Conservation (phyloP, 2,329 filamentous ascomycete genomes). For the Simplicillium aogashimaense region DNA sequence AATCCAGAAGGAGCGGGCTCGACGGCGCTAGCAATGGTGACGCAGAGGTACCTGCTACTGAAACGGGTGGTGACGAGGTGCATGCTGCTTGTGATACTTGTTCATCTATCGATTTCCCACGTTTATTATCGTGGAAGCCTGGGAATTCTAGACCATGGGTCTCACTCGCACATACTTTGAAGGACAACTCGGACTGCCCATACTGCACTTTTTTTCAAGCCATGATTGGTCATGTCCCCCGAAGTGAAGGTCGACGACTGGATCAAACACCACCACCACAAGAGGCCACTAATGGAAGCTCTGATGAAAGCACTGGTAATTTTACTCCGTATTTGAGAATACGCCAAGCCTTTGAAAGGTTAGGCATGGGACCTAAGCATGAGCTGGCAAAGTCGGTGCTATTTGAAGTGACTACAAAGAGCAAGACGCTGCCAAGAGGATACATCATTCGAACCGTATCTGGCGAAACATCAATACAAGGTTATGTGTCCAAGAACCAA, state of each 20-base stretch:
- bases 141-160: slow-evolving; percentile 26
- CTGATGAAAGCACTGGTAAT: slow-evolving; percentile 14
- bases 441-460: slow-evolving; percentile 21
- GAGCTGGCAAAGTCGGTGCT: slow-evolving; percentile 22
- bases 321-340: slow-evolving; percentile 28
- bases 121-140: slow-evolving; percentile 23
- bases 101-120: slow-evolving; percentile 23
- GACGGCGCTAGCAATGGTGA: slow-evolving; percentile 9
- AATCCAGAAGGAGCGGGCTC: not conserved
- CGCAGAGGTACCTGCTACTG: not conserved
- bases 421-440: slow-evolving; percentile 24
- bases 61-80: slow-evolving; percentile 2
- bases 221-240: slow-evolving; percentile 13
- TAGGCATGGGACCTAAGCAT: slow-evolving; percentile 25
- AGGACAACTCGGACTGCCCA: slow-evolving; percentile 19
- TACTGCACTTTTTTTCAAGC: slow-evolving; percentile 28
- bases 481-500: slow-evolving; percentile 7
- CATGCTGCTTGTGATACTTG: slow-evolving; percentile 18
- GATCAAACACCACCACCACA: not conserved
- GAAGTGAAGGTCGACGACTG: not conserved
- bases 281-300: too few relatives aligned
- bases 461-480: slow-evolving; percentile 13
- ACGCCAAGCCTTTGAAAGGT: slow-evolving; percentile 25
- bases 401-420: slow-evolving; percentile 25
- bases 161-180: slow-evolving; percentile 20